A percentile compares a stretch with the other conserved stretches of the same genome.
phyloP scores from a whole-genome alignment of 108 stramenopile genomes.

The Pseudonitzschia delicatissima region DNA sequence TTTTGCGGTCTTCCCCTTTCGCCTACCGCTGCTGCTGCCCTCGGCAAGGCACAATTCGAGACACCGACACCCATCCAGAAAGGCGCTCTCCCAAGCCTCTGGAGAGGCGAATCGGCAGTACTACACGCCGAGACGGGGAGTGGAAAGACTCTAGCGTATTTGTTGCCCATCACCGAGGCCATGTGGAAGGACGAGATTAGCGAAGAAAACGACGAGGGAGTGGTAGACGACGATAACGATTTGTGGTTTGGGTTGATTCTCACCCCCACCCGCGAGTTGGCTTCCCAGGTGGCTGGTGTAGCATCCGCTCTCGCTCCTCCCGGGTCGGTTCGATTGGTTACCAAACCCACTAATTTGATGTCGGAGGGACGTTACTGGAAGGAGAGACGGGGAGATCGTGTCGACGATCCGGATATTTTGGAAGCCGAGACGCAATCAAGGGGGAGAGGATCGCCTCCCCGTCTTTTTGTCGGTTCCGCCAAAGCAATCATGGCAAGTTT shows the following conservation, averaged over 20 bases:
- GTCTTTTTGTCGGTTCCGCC: constrained; percentile 79
- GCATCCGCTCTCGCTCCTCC: constrained; percentile 80
- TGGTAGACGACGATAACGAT: constrained; percentile 7
- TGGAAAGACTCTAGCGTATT: constrained; percentile 83
- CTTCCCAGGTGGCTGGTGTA: constrained; percentile 87
- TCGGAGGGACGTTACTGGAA: constrained; percentile 22
- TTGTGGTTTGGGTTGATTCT: constrained; percentile 65
- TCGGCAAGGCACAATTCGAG: constrained; percentile 52
- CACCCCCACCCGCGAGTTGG: constrained; percentile 93
- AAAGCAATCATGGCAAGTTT: constrained; percentile 68
- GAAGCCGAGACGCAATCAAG: constrained; percentile 33
- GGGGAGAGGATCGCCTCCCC: constrained; percentile 35
- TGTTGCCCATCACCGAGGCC: constrained; percentile 80
- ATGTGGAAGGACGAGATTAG: constrained; percentile 48
- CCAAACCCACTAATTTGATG: constrained; percentile 73
- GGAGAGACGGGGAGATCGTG: constrained; percentile 43
- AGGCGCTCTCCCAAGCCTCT: constrained; percentile 49
- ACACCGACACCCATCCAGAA: constrained; percentile 77
- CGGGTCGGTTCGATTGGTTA: constrained; percentile 79
- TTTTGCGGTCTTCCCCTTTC: constrained; percentile 75
- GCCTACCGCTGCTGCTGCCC: constrained; percentile 51
- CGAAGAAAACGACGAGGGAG: constrained; percentile 25
- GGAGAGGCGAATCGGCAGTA: constrained; percentile 55
- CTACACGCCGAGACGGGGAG: constrained; percentile 81
- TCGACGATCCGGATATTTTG: constrained; percentile 9